Evolutionary conservation across 2,329 filamentous ascomycete species (phyloP).

Genomic region (Chalara sp.): DNA sequence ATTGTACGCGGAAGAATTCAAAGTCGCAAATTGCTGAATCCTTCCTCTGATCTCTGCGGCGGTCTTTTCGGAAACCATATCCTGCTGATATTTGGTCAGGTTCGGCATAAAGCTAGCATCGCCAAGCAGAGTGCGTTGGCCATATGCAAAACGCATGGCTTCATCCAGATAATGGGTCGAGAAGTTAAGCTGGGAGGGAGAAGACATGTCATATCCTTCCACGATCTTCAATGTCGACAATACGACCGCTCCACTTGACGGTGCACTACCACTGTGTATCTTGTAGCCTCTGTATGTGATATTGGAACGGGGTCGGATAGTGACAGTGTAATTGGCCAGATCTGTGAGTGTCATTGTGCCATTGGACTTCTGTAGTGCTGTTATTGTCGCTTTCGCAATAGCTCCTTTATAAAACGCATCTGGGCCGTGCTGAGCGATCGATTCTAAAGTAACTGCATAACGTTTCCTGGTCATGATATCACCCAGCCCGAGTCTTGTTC

Average conservation of each 20-base stretch:
- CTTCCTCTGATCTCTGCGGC: conserved; percentile 46
- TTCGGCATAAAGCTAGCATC: conserved; percentile 54
- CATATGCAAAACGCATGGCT: conserved; percentile 61
- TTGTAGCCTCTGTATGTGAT: conserved; percentile 65
- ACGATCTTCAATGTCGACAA: conserved; percentile 72
- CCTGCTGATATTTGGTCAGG: conserved; percentile 50
- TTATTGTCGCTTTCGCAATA: conserved; percentile 68
- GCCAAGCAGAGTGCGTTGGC: conserved; percentile 52
- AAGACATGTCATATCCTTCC: conserved; percentile 63
- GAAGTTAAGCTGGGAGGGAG: conserved; percentile 45
- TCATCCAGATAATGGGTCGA: conserved; percentile 63
- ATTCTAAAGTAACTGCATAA: conserved; percentile 73
- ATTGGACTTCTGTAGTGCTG: conserved; percentile 58
- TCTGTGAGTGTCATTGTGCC: conserved; percentile 85
- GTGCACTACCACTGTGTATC: conserved; percentile 63
- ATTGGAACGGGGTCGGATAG: conserved; percentile 54
- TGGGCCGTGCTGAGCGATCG: conserved; percentile 65
- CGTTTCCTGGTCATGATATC: conserved; percentile 75
- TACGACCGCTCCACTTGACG: conserved; percentile 70
- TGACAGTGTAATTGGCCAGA: conserved; percentile 65
- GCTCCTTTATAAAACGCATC: conserved; percentile 69
- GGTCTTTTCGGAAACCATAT: conserved; percentile 43
- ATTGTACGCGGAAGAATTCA: conserved; percentile 55
- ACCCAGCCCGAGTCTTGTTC: conserved; percentile 62
- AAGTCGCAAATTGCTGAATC: conserved; percentile 51